These are phyloP conservation scores for Kalmanozyma brasiliensis DNA, from an alignment of 1,284 basidiomycete species.

Conservation along the genomic window DNA sequence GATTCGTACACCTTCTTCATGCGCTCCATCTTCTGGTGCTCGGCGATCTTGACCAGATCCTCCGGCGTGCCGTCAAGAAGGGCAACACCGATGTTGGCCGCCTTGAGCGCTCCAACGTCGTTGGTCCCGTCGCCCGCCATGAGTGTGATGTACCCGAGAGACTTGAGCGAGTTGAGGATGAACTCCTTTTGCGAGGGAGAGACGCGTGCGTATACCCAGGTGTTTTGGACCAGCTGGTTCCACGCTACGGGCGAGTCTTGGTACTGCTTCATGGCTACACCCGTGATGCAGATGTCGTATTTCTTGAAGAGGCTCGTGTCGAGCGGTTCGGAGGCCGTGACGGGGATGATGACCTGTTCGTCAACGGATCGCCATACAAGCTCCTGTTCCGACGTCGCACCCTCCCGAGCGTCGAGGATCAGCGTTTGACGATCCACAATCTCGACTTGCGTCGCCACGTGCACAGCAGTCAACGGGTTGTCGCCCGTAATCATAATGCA, in stretches of 20 bases:
- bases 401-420: conserved; percentile 62
- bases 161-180: conserved; percentile 63
- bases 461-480: conserved; percentile 66
- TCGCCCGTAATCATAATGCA: conserved; percentile 68
- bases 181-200: conserved; percentile 67
- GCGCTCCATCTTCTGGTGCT: conserved; percentile 64
- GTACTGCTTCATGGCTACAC: conserved; percentile 63
- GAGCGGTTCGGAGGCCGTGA: conserved; percentile 51
- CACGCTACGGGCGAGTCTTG: conserved; percentile 52
- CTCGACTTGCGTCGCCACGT: conserved; percentile 66
- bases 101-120: conserved; percentile 67
- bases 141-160: conserved; percentile 64
- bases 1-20: conserved; percentile 67
- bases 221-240: conserved; percentile 64
- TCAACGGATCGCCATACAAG: conserved; percentile 63
- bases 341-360: conserved; percentile 57
- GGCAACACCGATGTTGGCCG: conserved; percentile 67
- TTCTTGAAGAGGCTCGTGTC: conserved; percentile 63
- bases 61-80: conserved; percentile 66
- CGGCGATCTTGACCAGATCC: conserved; percentile 64
- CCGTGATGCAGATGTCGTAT: conserved; percentile 67
- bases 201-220: conserved; percentile 66
- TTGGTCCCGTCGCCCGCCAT: conserved; percentile 68
- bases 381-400: conserved; percentile 51
- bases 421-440: conserved; percentile 66